A percentile compares a stretch with the other conserved stretches of the same genome.
Conservation (phyloP, 495 filamentous ascomycete species). For the Penicillium simplicissimum region DNA sequence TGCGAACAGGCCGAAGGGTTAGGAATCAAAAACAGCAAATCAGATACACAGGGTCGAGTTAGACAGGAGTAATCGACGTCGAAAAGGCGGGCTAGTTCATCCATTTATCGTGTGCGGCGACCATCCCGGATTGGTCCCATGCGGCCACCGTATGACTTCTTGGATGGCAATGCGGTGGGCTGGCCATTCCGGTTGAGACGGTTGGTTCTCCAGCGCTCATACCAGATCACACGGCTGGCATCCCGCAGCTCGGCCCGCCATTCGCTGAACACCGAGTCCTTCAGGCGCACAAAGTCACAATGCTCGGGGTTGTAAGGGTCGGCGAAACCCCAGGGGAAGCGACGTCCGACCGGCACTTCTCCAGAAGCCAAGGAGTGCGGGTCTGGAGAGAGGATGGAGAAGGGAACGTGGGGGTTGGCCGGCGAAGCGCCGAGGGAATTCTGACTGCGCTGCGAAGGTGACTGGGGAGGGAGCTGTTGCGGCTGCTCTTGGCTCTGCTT, state of each 20-base stretch:
- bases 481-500: conserved; percentile 9
- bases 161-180: conserved; percentile 22
- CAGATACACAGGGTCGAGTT: neutral
- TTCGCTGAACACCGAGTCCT: conserved; percentile 88
- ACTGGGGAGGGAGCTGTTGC: conserved; percentile 9
- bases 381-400: conserved; percentile 94
- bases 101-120: conserved; percentile 35
- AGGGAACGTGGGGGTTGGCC: conserved; percentile 59
- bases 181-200: conserved; percentile 53
- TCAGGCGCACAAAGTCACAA: conserved; percentile 91
- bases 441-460: conserved; percentile 33
- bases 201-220: conserved; percentile 91
- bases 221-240: conserved; percentile 90
- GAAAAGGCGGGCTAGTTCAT: neutral
- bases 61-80: neutral
- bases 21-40: conserved; percentile 10
- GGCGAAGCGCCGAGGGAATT: conserved; percentile 26
- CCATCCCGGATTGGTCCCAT: conserved; percentile 34
- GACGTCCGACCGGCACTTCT: conserved; percentile 64
- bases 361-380: conserved; percentile 72
- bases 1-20: conserved; percentile 28
- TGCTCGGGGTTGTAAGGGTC: conserved; percentile 87
- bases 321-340: conserved; percentile 95
- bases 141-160: conserved; percentile 33
- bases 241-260: conserved; percentile 91